Base-by-base conservation (phyloP, 1,284 basidiomycete species). In the Apiotrichum akiyoshidainum region DNA sequence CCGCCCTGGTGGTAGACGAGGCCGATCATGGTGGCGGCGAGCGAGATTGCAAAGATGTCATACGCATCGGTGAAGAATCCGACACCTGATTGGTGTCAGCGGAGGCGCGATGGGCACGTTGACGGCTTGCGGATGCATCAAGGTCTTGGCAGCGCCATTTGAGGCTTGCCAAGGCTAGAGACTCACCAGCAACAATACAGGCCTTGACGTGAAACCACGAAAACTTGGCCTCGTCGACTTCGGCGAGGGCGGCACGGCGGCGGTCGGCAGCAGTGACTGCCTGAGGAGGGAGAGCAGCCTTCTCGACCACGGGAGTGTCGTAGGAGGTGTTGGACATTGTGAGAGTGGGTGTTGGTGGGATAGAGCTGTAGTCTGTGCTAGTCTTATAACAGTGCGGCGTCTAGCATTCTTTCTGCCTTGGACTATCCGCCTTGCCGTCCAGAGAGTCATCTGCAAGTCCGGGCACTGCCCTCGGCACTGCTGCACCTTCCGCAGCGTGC, bases 151-250 rank as follows among this genome's bases (percentile, higher is more conserved):
- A 31, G 26, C 26, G 26, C 26, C 26, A 31, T 31, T 4, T 31
- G 17, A 41, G 16, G 40, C 40, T 41, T 41, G 40, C 22, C 17
- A 34, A 19, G 33, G 46, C 16, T 44, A 14, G 19, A 26, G 13
- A 67, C 63, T 70, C 68, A 68, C 79, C 79, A 31, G 80, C 79
- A 50, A 80, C 79, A 14, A 78, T 63, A 65, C 76, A 77, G 16
- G 79, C 76, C 65, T 79, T 79, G 55, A 74, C 75, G 62, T 80
- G 79, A 68, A 78, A 78, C 68, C 71, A 73, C 80, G 84, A 85
- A 72, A 89, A 88, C 58, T 82, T 81, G 55, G 88, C 88, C 68
- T 88, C 86, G 73, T 89, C 88, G 57, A 90, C 83, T 71, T 89
- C 87, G 35, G 85, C 83, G 47, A 90, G 80, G 40, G 88, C 88